These are phyloP conservation scores for Heliamphora pulchella DNA, from an alignment of 179 eudicot species.

Conservation along the genomic window DNA sequence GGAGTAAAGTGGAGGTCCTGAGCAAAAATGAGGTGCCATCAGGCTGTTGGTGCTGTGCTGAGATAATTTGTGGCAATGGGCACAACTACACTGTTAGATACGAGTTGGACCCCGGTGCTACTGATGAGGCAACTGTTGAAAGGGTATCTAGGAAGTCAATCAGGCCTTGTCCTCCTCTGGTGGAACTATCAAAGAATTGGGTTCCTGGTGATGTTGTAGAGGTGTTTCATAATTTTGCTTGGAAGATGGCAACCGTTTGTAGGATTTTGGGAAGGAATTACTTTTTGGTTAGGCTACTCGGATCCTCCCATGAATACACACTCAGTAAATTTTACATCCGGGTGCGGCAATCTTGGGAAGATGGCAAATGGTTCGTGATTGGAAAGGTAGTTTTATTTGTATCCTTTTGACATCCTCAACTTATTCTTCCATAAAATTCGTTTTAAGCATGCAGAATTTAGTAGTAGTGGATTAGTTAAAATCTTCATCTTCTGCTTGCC, in stretches of 20 bases:
- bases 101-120: conserved; percentile 22
- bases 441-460: not conserved
- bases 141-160: conserved; percentile 49
- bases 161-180: conserved; percentile 49
- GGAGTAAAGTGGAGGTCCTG: conserved; percentile 68
- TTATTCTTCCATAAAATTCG: not conserved
- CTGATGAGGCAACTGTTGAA: conserved; percentile 28
- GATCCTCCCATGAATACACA: conserved; percentile 42
- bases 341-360: conserved; percentile 49
- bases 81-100: conserved; percentile 40
- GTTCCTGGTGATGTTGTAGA: conserved; percentile 43
- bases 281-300: conserved; percentile 52
- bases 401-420: not conserved
- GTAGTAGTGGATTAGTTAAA: not conserved
- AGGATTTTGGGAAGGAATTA: conserved; percentile 28
- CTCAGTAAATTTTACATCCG: conserved; percentile 42
- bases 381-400: conserved; percentile 45
- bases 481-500: not conserved
- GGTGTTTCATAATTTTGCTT: conserved; percentile 44
- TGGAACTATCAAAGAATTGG: conserved; percentile 22
- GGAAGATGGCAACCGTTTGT: conserved; percentile 45
- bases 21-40: conserved; percentile 48
- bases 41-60: conserved; percentile 63
- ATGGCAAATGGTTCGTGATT: conserved; percentile 43
- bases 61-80: conserved; percentile 47